Evolutionary conservation across 73 alveolate genomes (phyloP), one percentile per base, ranked within the genome.

Genomic region (Tetrahymena malaccensis): DNA sequence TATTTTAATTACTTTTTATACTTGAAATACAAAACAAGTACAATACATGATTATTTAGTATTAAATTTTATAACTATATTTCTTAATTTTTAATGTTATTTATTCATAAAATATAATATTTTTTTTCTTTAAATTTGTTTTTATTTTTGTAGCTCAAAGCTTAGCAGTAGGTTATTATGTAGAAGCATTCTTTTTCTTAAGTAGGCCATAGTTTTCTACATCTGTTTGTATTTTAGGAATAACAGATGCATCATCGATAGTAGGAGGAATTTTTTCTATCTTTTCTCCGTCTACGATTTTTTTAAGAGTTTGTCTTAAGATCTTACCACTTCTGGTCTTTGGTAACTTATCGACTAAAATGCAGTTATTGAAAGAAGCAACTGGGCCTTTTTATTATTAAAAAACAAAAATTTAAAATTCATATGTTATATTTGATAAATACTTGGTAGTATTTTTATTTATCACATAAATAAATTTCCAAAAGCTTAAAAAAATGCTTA

Each of bases 251-350:
- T 70, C 89, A 25, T 70, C 89, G 37, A 70, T 70, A 31, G 89
- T 70, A 7, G 89, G 89, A 70, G 89, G 89, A n/a, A 70, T 70
- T 12, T 70, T 70, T 22, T 70, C 89, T 5, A 70, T 70, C 17
- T 70, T 70, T n/a, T 38, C 55, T 95, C 97, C 98, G 96, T 98
- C 96, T 1, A 97, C 96, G 94, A 97, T 96, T 55, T 97, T 97
- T 96, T 98, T 98, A 37, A 98, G 96, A 25, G 97, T 96, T 58
- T 96, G 97, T 85, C 99, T 97, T 85, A 97, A 96, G 43, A 98
- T 98, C 96, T 99, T 99, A 16, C 99, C 99, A 95, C 99, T 98
- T 94, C 99, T 98, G 1, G 99, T 99, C 97, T 99, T 99, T 10
- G 99, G 99, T 55, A 99, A 98, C 50, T 97, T 98, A 43, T 99